Percentiles rank a stretch among this genome's conserved stretches.
These are phyloP conservation scores for Penicillium sp. DNA, from an alignment of 2,329 filamentous ascomycete genomes.

Conservation along the genomic window DNA sequence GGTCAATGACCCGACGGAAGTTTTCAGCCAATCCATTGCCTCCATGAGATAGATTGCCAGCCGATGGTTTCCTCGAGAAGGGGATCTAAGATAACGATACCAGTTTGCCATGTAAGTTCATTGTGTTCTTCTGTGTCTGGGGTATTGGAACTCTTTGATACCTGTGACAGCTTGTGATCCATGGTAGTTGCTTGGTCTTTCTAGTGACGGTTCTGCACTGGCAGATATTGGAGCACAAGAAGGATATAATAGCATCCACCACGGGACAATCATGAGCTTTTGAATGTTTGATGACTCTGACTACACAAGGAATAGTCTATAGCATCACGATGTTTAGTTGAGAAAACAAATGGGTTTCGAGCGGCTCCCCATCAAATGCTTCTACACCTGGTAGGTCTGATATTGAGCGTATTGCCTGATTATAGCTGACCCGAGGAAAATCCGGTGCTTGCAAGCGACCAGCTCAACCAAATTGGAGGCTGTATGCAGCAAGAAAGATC, in stretches of 20 bases:
- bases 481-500: too few species aligned
- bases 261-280: not conserved
- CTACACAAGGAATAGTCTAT: too few species aligned
- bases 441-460: too few species aligned
- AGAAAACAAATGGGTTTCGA: too few species aligned
- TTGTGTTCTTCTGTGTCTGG: not conserved
- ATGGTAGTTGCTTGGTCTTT: not conserved
- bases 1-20: not conserved
- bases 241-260: not conserved
- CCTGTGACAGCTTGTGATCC: not conserved
- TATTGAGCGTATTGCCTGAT: too few species aligned
- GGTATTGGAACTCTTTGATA: not conserved
- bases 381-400: too few species aligned
- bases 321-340: too few species aligned
- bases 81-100: not conserved
- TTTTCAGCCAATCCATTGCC: not conserved
- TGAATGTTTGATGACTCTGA: not conserved
- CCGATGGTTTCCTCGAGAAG: not conserved
- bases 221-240: not conserved
- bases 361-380: too few species aligned
- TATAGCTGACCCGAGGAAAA: too few species aligned
- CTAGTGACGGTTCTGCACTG: not conserved
- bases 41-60: not conserved
- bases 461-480: too few species aligned
- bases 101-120: not conserved